A percentile compares a stretch with the other conserved stretches of the same genome.
Conservation (phyloP, 345 rosid species). For the Abelmoschus esculentus region DNA sequence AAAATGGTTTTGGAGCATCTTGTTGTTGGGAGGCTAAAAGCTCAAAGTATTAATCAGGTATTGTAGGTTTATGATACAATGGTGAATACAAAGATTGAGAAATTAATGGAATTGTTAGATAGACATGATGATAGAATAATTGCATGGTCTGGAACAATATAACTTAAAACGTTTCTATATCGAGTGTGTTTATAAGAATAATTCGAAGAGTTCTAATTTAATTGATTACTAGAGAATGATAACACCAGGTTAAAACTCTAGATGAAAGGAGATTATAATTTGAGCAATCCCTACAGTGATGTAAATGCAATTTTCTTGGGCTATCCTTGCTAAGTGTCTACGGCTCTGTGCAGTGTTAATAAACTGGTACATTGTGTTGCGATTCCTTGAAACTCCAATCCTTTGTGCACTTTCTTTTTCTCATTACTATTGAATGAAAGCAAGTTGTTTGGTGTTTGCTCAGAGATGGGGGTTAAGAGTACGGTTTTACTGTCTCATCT, state of each 20-base stretch:
- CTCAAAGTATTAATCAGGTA: slow-evolving; percentile 98
- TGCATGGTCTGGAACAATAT: slow-evolving; percentile 1
- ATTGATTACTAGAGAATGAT: not conserved
- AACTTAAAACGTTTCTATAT: not conserved
- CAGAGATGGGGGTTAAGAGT: not conserved
- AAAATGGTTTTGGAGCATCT: slow-evolving; percentile 87
- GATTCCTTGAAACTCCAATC: not conserved
- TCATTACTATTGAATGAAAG: not conserved
- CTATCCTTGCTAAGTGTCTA: not conserved
- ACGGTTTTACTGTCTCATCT: not conserved
- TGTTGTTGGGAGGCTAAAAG: slow-evolving; percentile 94
- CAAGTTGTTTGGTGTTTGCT: slow-evolving; percentile 16
- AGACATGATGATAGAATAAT: not conserved
- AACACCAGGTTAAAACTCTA: not conserved
- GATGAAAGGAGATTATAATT: not conserved
- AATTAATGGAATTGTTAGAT: not conserved
- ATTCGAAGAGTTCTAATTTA: not conserved
- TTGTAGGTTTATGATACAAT: not conserved
- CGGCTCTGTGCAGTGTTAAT: not conserved
- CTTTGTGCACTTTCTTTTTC: not conserved
- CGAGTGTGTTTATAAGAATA: not conserved
- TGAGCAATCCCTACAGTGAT: not conserved
- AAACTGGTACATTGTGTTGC: not conserved
- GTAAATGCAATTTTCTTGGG: not conserved
- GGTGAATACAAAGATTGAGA: not conserved